Conservation (phyloP, 73 alveolate genomes). For the Symbiodinium natans region DNA sequence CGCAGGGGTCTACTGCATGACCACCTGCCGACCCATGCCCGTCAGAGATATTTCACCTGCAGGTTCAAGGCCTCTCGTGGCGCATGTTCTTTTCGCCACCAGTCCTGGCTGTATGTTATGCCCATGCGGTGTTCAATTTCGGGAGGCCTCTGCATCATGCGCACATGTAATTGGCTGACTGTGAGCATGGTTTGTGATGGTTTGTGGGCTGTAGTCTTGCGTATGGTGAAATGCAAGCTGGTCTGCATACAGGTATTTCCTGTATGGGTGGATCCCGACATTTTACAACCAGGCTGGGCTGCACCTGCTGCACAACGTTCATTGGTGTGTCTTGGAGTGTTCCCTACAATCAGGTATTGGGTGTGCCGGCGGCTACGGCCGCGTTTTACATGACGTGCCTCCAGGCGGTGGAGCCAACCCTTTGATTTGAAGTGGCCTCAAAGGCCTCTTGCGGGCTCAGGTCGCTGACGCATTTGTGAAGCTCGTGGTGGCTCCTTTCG, state of each 20-base stretch:
- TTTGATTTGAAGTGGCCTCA: too few species aligned
- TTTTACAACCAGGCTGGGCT: constrained; percentile 8
- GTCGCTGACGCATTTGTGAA: constrained; percentile 31
- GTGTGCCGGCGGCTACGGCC: not conserved
- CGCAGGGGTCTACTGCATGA: not conserved
- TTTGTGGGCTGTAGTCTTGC: too few species aligned
- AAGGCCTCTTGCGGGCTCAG: not conserved
- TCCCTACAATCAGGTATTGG: not conserved
- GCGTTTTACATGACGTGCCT: not conserved
- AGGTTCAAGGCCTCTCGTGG: not conserved
- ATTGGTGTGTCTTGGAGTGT: too few species aligned
- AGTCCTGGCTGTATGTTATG: constrained; percentile 28
- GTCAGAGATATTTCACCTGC: not conserved
- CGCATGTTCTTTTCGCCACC: not conserved
- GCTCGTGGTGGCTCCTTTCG: not conserved
- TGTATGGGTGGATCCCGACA: constrained; percentile 31
- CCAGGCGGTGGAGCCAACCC: not conserved
- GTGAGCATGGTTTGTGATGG: not conserved
- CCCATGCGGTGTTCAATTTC: constrained; percentile 25
- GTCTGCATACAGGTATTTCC: not conserved
- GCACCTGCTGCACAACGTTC: too few species aligned
- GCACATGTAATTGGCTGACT: not conserved
- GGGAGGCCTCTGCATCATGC: not conserved
- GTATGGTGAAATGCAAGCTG: too few species aligned
- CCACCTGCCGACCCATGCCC: too few species aligned